Base-by-base conservation (phyloP, 495 filamentous ascomycete genomes). In the Podospora bellae-mahoneyi region DNA sequence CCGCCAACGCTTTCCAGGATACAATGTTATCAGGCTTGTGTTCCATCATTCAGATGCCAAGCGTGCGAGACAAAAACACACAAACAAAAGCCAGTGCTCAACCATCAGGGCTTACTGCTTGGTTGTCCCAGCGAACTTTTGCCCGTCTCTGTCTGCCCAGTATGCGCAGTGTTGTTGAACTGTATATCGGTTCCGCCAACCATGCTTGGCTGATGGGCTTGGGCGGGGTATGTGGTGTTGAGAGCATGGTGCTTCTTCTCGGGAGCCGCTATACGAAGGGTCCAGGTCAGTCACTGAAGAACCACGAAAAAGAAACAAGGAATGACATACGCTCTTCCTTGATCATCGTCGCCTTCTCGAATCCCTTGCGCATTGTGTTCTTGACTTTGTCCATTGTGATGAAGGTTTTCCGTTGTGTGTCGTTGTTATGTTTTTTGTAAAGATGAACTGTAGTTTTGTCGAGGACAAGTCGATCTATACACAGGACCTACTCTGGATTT, bases 271-370 rank as follows among this genome's bases (percentile, higher is more conserved):
- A 48, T 48, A 48, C 39, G 39, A 48, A 48, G 9, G 15, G 13
- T 16, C 39, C 39, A 48, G 39, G 39, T 48, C 39, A 48, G 39
- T 48, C 9, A 2, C 26, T 64, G 39, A 39, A 16, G 55, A 15
- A 56, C 66, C 68, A 19, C 10, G 1, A 26, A 6, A 4, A 16
- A 58, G 39, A 48, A 48, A 48, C 13, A 48, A 10, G 39, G 18
- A 53, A 6, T 9, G n/a, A 44, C 71, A n/a, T 65, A 73, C 68
- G 71, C 58, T 73, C 71, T 0, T 66, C 3, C 5, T 73, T 53
- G 16, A 23, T 55, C 18, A 15, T 58, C 1, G 64, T 66, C 1
- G 64, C 71, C 60, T 66, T 66, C 13, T 73, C 71, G 10, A 66
- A 20, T 4, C 68, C 68, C 59, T 70, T 72, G 26, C 64, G 65